phyloP scores from a whole-genome alignment of 257 asterid species.

The Nicotiana obtusifolia region DNA sequence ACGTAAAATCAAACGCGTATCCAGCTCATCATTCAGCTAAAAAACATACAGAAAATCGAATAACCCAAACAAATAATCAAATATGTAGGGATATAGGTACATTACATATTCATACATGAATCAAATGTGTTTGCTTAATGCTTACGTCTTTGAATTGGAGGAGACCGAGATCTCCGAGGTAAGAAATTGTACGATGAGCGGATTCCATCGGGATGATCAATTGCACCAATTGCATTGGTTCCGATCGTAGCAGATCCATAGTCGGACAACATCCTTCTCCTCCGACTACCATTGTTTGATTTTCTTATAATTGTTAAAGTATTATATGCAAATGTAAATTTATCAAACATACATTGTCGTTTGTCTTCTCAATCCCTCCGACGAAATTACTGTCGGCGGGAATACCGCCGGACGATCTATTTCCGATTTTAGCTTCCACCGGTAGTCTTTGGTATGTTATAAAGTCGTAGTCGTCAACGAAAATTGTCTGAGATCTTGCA shows the following conservation, averaged over 20 bases:
- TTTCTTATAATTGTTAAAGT: background rate
- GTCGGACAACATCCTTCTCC: conserved; percentile 19
- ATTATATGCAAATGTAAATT: background rate
- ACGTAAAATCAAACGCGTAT: background rate
- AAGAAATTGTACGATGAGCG: conserved; percentile 45
- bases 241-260: conserved; percentile 70
- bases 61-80: background rate
- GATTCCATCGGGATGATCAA: conserved; percentile 55
- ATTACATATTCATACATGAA: background rate
- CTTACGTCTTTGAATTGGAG: conserved; percentile 66
- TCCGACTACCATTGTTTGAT: conserved; percentile 5
- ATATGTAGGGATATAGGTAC: background rate
- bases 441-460: background rate
- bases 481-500: background rate
- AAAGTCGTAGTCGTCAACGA: background rate
- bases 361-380: background rate
- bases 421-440: background rate
- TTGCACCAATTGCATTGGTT: conserved; percentile 59
- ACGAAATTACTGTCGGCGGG: background rate
- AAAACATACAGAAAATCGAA: background rate
- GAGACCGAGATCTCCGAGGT: conserved; percentile 59
- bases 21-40: background rate
- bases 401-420: background rate
- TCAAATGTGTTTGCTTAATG: background rate
- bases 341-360: background rate